A percentile compares a stretch with the other conserved stretches of the same genome.
phyloP scores from a whole-genome alignment of 2,329 filamentous ascomycete genomes.

The Colletotrichum scovillei region DNA sequence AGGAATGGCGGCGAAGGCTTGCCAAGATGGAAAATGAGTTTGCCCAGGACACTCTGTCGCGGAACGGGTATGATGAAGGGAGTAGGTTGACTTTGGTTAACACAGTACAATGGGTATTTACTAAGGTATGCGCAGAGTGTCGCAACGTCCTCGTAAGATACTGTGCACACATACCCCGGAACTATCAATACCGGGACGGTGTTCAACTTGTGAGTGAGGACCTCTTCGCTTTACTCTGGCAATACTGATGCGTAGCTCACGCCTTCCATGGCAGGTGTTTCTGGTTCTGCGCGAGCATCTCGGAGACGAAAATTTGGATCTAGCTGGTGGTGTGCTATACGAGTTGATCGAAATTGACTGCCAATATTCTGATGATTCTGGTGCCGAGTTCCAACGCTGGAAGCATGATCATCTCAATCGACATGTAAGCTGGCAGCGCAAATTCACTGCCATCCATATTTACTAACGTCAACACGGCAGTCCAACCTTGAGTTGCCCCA shows the following conservation, averaged over 20 bases:
- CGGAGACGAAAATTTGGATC: slow-evolving; percentile 56
- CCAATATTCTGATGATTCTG: slow-evolving; percentile 55
- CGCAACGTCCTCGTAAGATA: slow-evolving; percentile 57
- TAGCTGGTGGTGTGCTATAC: slow-evolving; percentile 57
- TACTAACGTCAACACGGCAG: slow-evolving; percentile 39
- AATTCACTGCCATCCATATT: not conserved
- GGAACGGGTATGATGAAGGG: slow-evolving; percentile 29
- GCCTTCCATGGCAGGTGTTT: slow-evolving; percentile 47
- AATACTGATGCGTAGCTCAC: not conserved
- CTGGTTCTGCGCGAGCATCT: slow-evolving; percentile 55
- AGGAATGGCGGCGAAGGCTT: slow-evolving; percentile 20
- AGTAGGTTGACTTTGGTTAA: slow-evolving; percentile 12
- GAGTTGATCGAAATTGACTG: slow-evolving; percentile 60
- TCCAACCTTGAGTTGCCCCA: slow-evolving; percentile 57
- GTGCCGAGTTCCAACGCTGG: slow-evolving; percentile 59
- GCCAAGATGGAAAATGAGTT: not conserved
- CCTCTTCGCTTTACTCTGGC: not conserved
- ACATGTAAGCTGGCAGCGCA: slow-evolving; percentile 46
- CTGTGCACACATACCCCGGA: slow-evolving; percentile 56
- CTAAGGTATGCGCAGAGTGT: slow-evolving; percentile 48
- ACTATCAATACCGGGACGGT: slow-evolving; percentile 59
- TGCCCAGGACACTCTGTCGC: slow-evolving; percentile 9
- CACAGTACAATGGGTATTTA: not conserved
- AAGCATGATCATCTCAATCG: slow-evolving; percentile 56
- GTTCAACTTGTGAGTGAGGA: slow-evolving; percentile 49